Percentiles rank a stretch among this genome's conserved stretches.
Conservation (phyloP, 1,284 basidiomycete genomes). For the Flammula alnicola region DNA sequence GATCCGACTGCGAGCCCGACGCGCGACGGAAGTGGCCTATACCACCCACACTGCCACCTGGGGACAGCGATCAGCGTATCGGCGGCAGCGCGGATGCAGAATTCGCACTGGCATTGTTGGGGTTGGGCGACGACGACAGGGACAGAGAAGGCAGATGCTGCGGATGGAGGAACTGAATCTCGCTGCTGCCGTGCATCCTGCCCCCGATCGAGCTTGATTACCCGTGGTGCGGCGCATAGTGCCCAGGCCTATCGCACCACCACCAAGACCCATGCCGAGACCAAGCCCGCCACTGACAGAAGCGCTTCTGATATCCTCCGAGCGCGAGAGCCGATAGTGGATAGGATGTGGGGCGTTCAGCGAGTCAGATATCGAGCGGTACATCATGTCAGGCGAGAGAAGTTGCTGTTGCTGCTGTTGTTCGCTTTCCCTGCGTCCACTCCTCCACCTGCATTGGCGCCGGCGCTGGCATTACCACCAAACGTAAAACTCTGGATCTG, state of each 20-base stretch:
- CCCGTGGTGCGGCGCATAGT: slow-evolving; percentile 17
- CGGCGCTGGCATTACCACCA: slow-evolving; percentile 15
- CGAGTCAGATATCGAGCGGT: slow-evolving; percentile 59
- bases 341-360: slow-evolving; percentile 36
- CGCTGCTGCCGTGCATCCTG: slow-evolving; percentile 17
- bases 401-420: slow-evolving; percentile 32
- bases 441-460: neutral
- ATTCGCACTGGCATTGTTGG: slow-evolving; percentile 12
- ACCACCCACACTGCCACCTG: slow-evolving; percentile 9
- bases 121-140: slow-evolving; percentile 4
- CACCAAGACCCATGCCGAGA: neutral
- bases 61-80: slow-evolving; percentile 21
- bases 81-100: slow-evolving; percentile 23
- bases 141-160: slow-evolving; percentile 43
- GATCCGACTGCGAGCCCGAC: slow-evolving; percentile 59
- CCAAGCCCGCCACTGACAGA: neutral
- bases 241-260: neutral
- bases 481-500: slow-evolving; percentile 35
- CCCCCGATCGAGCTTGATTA: slow-evolving; percentile 20
- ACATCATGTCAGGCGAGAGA: slow-evolving; percentile 51
- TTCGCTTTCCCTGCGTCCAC: slow-evolving; percentile 12
- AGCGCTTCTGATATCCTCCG: slow-evolving; percentile 49
- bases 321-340: slow-evolving; percentile 58
- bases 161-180: slow-evolving; percentile 26
- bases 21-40: slow-evolving; percentile 60